These are phyloP conservation scores for Zarea fungicola DNA, from an alignment of 2,329 filamentous ascomycete genomes.

Conservation along the genomic window DNA sequence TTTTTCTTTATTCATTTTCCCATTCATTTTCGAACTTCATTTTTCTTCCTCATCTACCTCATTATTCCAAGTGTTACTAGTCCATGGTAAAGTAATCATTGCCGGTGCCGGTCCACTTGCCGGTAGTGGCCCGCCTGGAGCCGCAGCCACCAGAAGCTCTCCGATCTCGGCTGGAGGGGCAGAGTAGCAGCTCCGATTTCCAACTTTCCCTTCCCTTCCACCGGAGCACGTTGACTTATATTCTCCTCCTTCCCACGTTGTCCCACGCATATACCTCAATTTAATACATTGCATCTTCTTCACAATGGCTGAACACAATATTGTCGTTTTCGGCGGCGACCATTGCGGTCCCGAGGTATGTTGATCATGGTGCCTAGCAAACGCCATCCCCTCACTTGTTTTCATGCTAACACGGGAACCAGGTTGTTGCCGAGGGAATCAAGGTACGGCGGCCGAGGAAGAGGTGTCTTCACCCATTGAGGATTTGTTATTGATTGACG, in stretches of 20 bases:
- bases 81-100: not conserved
- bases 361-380: no score
- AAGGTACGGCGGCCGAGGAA: no score
- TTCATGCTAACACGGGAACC: no score
- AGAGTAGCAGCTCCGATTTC: not conserved
- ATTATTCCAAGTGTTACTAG: not conserved
- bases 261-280: not conserved
- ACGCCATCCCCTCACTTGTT: not conserved
- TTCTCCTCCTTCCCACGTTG: not conserved
- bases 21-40: not conserved
- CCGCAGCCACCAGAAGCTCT: slow-evolving; percentile 13
- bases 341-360: slow-evolving; percentile 81
- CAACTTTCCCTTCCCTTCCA: not conserved
- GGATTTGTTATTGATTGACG: not conserved
- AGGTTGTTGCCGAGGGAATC: slow-evolving; percentile 76
- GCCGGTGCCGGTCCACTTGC: not conserved
- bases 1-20: not conserved
- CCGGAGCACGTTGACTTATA: not conserved
- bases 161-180: slow-evolving; percentile 35
- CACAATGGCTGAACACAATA: slow-evolving; percentile 64
- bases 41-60: not conserved
- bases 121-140: not conserved
- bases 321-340: slow-evolving; percentile 78
- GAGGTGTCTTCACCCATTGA: no score
- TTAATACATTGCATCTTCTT: not conserved